Conservation (phyloP, 2,329 filamentous ascomycete species). For the Calonectria pauciramosa region DNA sequence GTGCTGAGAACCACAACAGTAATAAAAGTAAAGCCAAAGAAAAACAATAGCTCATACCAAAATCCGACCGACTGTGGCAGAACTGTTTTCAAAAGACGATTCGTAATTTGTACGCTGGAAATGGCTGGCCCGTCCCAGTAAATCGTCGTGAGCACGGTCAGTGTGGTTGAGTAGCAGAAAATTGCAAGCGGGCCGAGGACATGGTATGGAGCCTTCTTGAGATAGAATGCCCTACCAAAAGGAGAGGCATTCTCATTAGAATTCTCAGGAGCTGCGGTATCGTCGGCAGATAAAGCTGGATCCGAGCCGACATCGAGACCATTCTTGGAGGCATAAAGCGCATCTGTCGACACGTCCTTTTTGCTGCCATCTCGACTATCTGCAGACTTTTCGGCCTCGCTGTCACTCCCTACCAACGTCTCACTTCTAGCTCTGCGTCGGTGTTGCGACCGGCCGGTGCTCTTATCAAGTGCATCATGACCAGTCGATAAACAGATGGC, state of each 20-base stretch:
- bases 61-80: conserved; percentile 39
- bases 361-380: not conserved
- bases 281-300: not conserved
- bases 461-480: conserved; percentile 20
- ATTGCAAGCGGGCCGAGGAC: conserved; percentile 63
- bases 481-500: conserved; percentile 58
- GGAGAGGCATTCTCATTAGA: conserved; percentile 51
- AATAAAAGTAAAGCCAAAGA: conserved; percentile 57
- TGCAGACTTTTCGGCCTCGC: not conserved
- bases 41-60: conserved; percentile 50
- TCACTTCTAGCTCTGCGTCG: not conserved
- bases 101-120: conserved; percentile 61
- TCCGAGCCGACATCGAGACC: not conserved
- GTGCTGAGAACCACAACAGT: conserved; percentile 59
- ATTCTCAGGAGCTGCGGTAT: not conserved
- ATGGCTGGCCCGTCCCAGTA: conserved; percentile 67
- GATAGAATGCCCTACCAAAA: conserved; percentile 70
- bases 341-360: not conserved
- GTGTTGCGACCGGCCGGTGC: not conserved
- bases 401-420: not conserved
- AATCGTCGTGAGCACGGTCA: conserved; percentile 60
- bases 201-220: conserved; percentile 62
- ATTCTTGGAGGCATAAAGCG: not conserved
- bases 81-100: conserved; percentile 47
- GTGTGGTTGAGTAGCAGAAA: conserved; percentile 63